A percentile compares a stretch with the other conserved stretches of the same genome.
phyloP scores from a whole-genome alignment of 1,139 yeast genomes.

The Pichia sp. region DNA sequence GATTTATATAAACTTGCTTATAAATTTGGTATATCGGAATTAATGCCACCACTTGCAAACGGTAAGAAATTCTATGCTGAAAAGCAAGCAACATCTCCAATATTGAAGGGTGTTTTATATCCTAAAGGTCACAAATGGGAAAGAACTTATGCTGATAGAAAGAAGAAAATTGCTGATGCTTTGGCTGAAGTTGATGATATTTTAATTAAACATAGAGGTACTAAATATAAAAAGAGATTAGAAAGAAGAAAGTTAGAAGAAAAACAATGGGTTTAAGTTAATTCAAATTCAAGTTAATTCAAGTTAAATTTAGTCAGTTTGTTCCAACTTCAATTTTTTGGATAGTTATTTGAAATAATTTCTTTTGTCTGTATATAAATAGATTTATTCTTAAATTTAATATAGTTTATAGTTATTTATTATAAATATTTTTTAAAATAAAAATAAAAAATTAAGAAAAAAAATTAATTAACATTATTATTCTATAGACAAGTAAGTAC shows the following conservation, averaged over 20 bases:
- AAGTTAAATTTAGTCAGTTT: too few relatives aligned
- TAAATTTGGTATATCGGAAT: conserved; percentile 70
- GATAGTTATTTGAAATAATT: too few relatives aligned
- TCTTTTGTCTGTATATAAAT: too few relatives aligned
- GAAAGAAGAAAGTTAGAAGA: conserved; percentile 44
- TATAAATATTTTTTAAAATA: too few relatives aligned
- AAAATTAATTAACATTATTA: too few relatives aligned
- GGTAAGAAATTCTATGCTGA: conserved; percentile 71
- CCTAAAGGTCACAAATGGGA: conserved; percentile 84
- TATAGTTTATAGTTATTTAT: too few relatives aligned
- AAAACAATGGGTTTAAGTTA: conserved; percentile 41
- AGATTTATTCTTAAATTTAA: too few relatives aligned
- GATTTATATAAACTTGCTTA: conserved; percentile 80
- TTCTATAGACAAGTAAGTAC: conserved; percentile 10
- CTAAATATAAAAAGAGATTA: conserved; percentile 50
- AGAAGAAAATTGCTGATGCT: conserved; percentile 59
- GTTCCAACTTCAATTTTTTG: too few relatives aligned
- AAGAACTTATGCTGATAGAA: conserved; percentile 56
- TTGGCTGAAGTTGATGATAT: conserved; percentile 66
- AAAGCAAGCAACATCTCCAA: conserved; percentile 61
- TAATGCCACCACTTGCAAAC: conserved; percentile 68
- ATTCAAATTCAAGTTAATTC: not conserved
- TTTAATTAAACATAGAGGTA: conserved; percentile 59
- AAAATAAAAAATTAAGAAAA: too few relatives aligned
- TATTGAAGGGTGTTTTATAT: conserved; percentile 69